A percentile compares a stretch with the other conserved stretches of the same genome.
These are phyloP conservation scores for Draba incana DNA, from an alignment of 345 rosid species.

Conservation along the genomic window DNA sequence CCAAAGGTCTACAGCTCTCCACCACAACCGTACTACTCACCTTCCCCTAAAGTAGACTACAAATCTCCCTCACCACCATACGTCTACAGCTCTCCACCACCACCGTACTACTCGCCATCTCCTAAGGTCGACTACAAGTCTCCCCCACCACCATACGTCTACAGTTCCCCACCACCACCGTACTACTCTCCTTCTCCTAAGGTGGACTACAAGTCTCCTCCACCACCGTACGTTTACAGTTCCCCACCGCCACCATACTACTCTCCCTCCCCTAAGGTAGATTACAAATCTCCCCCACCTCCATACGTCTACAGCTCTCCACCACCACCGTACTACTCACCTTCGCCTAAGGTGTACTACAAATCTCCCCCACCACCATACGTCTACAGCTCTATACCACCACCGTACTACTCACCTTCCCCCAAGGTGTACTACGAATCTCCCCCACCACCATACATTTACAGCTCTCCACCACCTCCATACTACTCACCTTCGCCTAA, in stretches of 20 bases:
- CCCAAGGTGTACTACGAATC: not conserved
- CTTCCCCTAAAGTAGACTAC: not conserved
- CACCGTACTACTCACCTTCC: slow-evolving; percentile 14
- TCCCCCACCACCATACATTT: slow-evolving; percentile 11
- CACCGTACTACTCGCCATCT: not conserved
- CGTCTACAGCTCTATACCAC: slow-evolving; percentile 22
- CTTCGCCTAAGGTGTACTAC: not conserved
- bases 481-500: not conserved
- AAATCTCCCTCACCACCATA: slow-evolving; percentile 33
- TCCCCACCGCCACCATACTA: slow-evolving; percentile 24
- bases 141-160: slow-evolving; percentile 1
- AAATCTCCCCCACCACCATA: slow-evolving; percentile 33
- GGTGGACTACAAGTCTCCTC: not conserved
- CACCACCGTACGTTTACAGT: slow-evolving; percentile 23
- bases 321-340: slow-evolving; percentile 28
- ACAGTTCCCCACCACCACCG: slow-evolving; percentile 6
- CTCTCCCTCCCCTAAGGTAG: slow-evolving; percentile 4
- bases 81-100: slow-evolving; percentile 21
- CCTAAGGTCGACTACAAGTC: not conserved
- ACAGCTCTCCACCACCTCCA: slow-evolving; percentile 23
- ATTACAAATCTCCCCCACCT: slow-evolving; percentile 25
- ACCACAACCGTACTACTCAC: slow-evolving; percentile 25
- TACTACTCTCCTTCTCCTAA: slow-evolving; percentile 4
- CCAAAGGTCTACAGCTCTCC: slow-evolving; percentile 9
- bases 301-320: slow-evolving; percentile 25